A percentile compares a stretch with the other conserved stretches of the same genome.
Evolutionary conservation across 495 filamentous ascomycete species (phyloP).

Genomic region (Cudoniella acicularis): DNA sequence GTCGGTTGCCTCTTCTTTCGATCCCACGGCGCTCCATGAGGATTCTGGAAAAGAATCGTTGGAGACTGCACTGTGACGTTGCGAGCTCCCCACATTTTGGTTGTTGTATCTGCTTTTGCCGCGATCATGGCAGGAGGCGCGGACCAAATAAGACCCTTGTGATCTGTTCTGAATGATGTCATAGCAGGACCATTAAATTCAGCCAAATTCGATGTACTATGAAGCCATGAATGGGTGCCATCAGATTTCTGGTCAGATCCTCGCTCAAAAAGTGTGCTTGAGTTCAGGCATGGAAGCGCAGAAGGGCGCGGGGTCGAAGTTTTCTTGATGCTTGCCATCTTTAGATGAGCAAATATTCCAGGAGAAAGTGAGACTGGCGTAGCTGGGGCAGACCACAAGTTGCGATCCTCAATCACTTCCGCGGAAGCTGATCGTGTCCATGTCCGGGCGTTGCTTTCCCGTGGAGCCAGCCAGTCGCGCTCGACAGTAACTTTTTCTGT

Average conservation of each 20-base stretch:
- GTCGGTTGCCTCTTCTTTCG: slow-evolving; percentile 10
- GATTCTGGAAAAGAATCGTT: slow-evolving; percentile 11
- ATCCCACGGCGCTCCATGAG: slow-evolving; percentile 16
- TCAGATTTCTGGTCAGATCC: neutral
- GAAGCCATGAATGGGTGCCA: slow-evolving; percentile 11
- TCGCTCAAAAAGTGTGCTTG: slow-evolving; percentile 11
- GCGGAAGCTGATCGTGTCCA: slow-evolving; percentile 1
- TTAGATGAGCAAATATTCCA: slow-evolving; percentile 15
- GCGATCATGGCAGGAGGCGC: neutral
- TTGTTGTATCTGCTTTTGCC: neutral
- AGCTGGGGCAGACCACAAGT: slow-evolving; percentile 5
- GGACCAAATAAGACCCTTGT: neutral
- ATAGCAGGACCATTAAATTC: neutral
- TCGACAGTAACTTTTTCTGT: neutral
- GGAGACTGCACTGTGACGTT: neutral
- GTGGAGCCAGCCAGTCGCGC: slow-evolving; percentile 12
- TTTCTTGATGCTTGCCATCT: slow-evolving; percentile 1
- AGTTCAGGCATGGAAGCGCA: slow-evolving; percentile 5
- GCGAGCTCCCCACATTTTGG: slow-evolving; percentile 6
- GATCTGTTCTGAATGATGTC: neutral
- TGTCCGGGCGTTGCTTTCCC: neutral
- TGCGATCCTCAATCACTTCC: neutral
- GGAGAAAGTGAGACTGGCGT: neutral
- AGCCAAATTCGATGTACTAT: neutral
- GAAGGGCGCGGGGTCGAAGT: neutral